Evolutionary conservation across 2,329 filamentous ascomycete species (phyloP), one percentile per base, ranked within the genome.

Genomic region (Geosmithia flava): DNA sequence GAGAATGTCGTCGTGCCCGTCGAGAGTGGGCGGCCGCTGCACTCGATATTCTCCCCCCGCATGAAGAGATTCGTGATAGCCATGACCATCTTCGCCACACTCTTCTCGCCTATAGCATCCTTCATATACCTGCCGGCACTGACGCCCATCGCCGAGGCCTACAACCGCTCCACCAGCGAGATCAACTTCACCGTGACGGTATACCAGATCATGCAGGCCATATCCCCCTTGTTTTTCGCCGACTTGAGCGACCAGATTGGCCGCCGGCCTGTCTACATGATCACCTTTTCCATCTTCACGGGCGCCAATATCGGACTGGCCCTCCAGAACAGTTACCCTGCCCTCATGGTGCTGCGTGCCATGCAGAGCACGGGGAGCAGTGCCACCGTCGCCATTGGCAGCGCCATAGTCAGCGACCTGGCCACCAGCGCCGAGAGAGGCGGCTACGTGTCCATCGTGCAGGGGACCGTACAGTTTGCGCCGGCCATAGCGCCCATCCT

Each of bases 371-470:
- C 68, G 0, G 75, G 78, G 0, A 73, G 68, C 52, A 73, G 69
- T 47, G 72, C 72, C 1, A 79, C 76, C 0, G 66, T 81, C 13
- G 71, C 79, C 0, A 65, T 84, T 20, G 56, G 56, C 6, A 58
- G 53, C 40, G 79, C 70, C 0, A 70, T 82, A 2, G 69, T 83
- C 6, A 74, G 72, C 1, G 80, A 83, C 53, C 62, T 80, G 10
- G 69, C 71, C 1, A 78, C 76, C 0, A 67, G 69, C 2, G 68
- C 70, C 0, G 78, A 84, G 55, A 65, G 80, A 47, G 76, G 76
- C 16, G 62, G 67, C 6, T 75, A 75, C 47, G 69, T 80, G 43
- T 72, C 68, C 20, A 69, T 66, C 52, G 69, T 67, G 46, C 68
- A 66, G 49, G 61, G 62, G 33, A 70, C 64, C 43, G 53, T 64